Base-by-base conservation (phyloP, 257 asterid genomes). In the Solanum commersonii region DNA sequence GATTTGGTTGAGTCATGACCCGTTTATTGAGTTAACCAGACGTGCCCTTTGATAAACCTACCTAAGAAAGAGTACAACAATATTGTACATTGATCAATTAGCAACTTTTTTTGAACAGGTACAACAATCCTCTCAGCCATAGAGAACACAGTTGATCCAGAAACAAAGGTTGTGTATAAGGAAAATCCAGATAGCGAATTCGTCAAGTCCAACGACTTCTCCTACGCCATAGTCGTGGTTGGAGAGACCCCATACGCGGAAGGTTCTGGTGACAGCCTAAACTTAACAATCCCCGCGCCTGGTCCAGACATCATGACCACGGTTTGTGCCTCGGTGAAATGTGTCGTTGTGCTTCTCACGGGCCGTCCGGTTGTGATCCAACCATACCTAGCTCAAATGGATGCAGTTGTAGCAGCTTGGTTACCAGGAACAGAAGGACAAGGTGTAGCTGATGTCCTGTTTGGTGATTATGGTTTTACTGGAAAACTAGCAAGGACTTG, bases 321-420 rank as follows among this genome's bases (percentile, higher is more conserved):
- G 1, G 88, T 86, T 4, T 86, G 88, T 23, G 88, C 88, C 70
- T 14, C 82, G 15, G 84, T 86, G 31, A 86, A 86, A 52, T 86
- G 88, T 15, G 88, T 86, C 4, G 88, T 86, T 4, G 84, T 86
- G 56, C 88, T 86, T 5, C 18, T 86, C 88, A 86, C 88, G 0
- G 88, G 88, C 6, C 59, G 88, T n/a, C 88, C 88, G 2, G 84
- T 86, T 6, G 74, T 86, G 88, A 86, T 86, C 65, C 88, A 86
- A 25, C 88, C 84, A 4, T 86, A 86, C 59, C 76, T 86, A 56
- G 73, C 84, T 44, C 74, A 73, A 60, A 9, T 86, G 2, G 88
- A 86, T 86, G 88, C 88, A 56, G 29, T 86, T 23, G 88, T 86
- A 31, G 88, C 84, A 8, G 88, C 88, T 73, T 86, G 88, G 88